phyloP scores from a whole-genome alignment of 495 filamentous ascomycete species.

The Usnea hakonensis region DNA sequence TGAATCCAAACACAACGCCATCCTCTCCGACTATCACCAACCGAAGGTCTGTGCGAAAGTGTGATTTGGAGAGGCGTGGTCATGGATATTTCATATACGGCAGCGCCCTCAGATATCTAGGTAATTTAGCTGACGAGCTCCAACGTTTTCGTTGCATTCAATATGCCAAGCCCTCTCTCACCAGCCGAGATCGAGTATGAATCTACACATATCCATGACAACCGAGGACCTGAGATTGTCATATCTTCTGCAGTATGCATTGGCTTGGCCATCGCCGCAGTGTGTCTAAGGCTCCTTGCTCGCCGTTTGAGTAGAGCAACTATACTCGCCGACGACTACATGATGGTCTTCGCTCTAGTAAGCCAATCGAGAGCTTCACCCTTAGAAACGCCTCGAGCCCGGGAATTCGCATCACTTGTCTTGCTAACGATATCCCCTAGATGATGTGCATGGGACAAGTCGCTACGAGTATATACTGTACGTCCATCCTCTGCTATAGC shows the following conservation, averaged over 20 bases:
- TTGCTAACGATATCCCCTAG: background rate
- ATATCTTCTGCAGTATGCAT: slow-evolving; percentile 1
- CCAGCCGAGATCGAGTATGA: slow-evolving; percentile 9
- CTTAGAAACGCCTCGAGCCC: background rate
- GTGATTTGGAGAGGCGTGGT: background rate
- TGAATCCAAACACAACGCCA: too few species aligned
- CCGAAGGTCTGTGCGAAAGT: background rate
- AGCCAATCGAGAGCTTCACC: background rate
- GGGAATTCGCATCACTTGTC: background rate
- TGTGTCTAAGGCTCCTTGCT: background rate
- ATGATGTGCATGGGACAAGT: slow-evolving; percentile 10
- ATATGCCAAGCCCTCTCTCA: background rate
- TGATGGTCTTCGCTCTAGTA: slow-evolving; percentile 7
- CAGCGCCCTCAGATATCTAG: background rate
- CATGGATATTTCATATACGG: background rate
- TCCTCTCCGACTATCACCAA: background rate
- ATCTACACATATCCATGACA: slow-evolving; percentile 1
- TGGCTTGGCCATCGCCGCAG: background rate
- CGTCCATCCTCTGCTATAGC: background rate
- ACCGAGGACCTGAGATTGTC: background rate
- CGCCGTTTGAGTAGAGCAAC: slow-evolving; percentile 1
- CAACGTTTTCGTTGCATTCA: too few species aligned
- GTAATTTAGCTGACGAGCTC: too few species aligned
- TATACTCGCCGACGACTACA: slow-evolving; percentile 8
- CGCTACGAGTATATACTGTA: slow-evolving; percentile 2